Percentiles rank a stretch among this genome's conserved stretches.
Conservation (phyloP, 1,284 basidiomycete species). For the Ustilago curta region DNA sequence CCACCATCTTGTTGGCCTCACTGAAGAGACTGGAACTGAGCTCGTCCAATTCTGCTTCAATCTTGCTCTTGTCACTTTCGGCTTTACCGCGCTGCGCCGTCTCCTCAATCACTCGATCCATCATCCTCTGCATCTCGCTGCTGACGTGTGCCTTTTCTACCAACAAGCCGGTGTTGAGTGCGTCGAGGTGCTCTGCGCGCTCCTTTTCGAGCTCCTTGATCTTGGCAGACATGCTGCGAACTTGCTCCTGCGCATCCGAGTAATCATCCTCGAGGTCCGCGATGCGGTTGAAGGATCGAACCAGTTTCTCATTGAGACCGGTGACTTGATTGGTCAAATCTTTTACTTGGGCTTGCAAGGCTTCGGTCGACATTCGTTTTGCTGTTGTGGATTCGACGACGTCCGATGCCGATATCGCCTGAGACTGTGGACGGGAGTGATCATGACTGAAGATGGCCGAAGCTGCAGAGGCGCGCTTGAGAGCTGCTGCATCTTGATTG, state of each 20-base stretch:
- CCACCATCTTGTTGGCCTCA: constrained; percentile 75
- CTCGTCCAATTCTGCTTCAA: constrained; percentile 78
- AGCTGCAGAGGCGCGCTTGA: constrained; percentile 41
- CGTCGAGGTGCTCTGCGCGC: constrained; percentile 70
- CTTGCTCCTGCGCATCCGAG: constrained; percentile 79
- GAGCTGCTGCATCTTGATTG: constrained; percentile 16
- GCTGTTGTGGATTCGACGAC: constrained; percentile 75
- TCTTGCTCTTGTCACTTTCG: constrained; percentile 77
- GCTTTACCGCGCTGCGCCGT: constrained; percentile 90
- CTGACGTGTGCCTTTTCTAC: constrained; percentile 92
- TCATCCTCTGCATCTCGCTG: constrained; percentile 88
- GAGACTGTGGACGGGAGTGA: constrained; percentile 18
- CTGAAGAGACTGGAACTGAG: constrained; percentile 79
- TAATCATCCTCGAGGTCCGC: constrained; percentile 93
- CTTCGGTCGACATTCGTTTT: constrained; percentile 20
- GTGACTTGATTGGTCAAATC: constrained; percentile 90
- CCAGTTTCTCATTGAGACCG: constrained; percentile 90
- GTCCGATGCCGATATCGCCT: constrained; percentile 9
- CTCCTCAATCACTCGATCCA: constrained; percentile 93
- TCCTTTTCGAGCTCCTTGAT: constrained; percentile 73
- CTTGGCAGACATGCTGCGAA: constrained; percentile 71
- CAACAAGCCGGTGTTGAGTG: constrained; percentile 79
- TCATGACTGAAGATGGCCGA: constrained; percentile 45
- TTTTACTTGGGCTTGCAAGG: constrained; percentile 83
- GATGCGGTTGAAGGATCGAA: constrained; percentile 88